Percentiles rank a stretch among this genome's conserved stretches.
Conservation (phyloP, 192 early-diverging fungal genomes). For the Cetraspora pellucida region DNA sequence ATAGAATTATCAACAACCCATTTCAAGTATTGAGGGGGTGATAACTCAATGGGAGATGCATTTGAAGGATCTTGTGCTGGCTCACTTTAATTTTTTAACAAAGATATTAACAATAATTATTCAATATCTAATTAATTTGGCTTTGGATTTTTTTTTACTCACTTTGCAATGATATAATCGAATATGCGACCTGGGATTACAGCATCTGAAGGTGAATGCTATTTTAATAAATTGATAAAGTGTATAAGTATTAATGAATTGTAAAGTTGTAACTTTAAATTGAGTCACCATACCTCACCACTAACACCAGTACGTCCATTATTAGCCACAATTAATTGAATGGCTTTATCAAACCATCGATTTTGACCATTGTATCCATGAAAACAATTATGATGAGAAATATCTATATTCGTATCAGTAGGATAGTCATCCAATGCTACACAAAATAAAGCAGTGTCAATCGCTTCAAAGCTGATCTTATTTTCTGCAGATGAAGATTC, state of each 20-base stretch:
- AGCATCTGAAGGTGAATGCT: constrained; percentile 92
- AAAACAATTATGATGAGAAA: constrained; percentile 71
- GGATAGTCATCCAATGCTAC: constrained; percentile 84
- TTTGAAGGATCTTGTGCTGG: constrained; percentile 55
- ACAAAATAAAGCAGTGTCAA: constrained; percentile 82
- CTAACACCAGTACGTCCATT: constrained; percentile 90
- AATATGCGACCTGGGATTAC: constrained; percentile 83
- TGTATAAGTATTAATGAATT: not conserved
- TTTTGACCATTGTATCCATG: constrained; percentile 80
- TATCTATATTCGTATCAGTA: constrained; percentile 61
- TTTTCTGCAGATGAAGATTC: constrained; percentile 43
- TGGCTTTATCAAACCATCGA: constrained; percentile 97
- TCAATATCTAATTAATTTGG: not conserved
- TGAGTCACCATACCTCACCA: constrained; percentile 91
- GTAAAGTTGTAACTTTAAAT: constrained; percentile 12
- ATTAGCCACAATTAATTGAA: constrained; percentile 83
- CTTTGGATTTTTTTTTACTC: constrained; percentile 31
- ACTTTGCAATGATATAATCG: constrained; percentile 69
- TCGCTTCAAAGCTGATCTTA: constrained; percentile 55
- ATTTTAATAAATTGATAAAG: not conserved
- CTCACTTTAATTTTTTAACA: constrained; percentile 42
- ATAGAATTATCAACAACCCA: constrained; percentile 70
- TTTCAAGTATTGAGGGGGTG: constrained; percentile 63
- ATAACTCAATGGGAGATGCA: constrained; percentile 40
- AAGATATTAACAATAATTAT: constrained; percentile 12